Base-by-base conservation (phyloP, 805 yeast genomes). In the Wickerhamomyces hampshirensis region DNA sequence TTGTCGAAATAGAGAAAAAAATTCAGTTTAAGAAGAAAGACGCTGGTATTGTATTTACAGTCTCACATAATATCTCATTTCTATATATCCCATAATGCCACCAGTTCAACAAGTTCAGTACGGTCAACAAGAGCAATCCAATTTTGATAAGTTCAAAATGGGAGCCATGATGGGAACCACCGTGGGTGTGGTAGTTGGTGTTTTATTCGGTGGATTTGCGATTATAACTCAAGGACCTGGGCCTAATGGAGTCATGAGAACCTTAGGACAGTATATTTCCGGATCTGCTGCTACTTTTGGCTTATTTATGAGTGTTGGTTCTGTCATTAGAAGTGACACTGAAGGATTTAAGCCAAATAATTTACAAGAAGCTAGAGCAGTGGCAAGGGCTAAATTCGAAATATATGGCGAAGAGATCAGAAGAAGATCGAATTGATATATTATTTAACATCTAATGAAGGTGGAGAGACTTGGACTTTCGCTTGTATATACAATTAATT, bases 271-370 rank as follows among this genome's bases (percentile, higher is more conserved):
- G 65, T 93, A 89, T 64, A 89, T 93, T 63, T 81, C 84, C 53
- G 97, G 97, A 37, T 86, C 96, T 5, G 96, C 96, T 3, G 96
- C 94, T 33, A 91, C 97, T 9, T 91, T 93, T 63, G 97, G 97
- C 28, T 73, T 91, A 51, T 87, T 91, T 63, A 89, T 91, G 98
- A 84, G 95, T 30, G 84, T 91, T 48, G 98, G 98, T 26, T 85
- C 96, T 9, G 88, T 85, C 14, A 85, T 85, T 45, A 77, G 95
- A 68, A 81, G 91, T 32, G 95, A 85, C 19, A 23, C 37, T 14
- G 24, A 27, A n/a, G 46, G 42, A 28, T 36, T 33, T 33, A 58
- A 51, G 21, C 58, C 63, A 12, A 51, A 48, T 17, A 50, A 51
- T 14, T 28, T 59, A 44, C 61, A 63, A 21, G 68, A 65, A 41